Base-by-base conservation (phyloP, 148 eudicot species). In the Polygonum maritimum region DNA sequence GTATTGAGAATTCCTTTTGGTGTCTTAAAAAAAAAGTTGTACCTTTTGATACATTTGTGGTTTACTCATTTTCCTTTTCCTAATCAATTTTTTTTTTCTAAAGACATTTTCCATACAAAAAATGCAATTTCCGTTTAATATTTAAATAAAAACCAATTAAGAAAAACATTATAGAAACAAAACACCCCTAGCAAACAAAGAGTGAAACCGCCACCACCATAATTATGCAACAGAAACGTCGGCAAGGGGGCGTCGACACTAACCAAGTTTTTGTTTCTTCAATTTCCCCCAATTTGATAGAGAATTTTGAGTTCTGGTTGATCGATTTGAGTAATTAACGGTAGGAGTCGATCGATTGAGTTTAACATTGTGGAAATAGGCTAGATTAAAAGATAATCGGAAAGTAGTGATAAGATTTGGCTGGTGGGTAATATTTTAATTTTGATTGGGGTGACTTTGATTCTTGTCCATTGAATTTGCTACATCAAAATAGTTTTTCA, bases 171-270 rank as follows among this genome's bases (percentile, higher is more conserved):
- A n/a, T n/a, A n/a, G n/a, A n/a, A n/a, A n/a, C n/a, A n/a, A n/a
- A n/a, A n/a, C n/a, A n/a, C n/a, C n/a, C n/a, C n/a, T n/a, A n/a
- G n/a, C n/a, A n/a, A n/a, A n/a, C n/a, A n/a, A n/a, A n/a, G n/a
- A n/a, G n/a, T n/a, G n/a, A n/a, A n/a, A n/a, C 82, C 1, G 84
- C 94, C 1, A 93, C 97, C 13, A 78, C 89, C 15, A 80, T 94
- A 5, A 81, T 94, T 11, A 80, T 91, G 21, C 92, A 88, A 75
- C 88, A 86, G 80, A 87, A 85, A 39, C 73, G 80, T 54, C 77
- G 81, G 41, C 80, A 82, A 69, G 82, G 73, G 6, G 54, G 84
- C 10, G 62, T 47, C 39, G 54, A 82, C 5, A 13, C 54, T 79
- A 82, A 84, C 78, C 93, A 91, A 96, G 98, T 91, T 78, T 76